Conservation (phyloP, 495 filamentous ascomycete species). For the Lepidopterella palustris region DNA sequence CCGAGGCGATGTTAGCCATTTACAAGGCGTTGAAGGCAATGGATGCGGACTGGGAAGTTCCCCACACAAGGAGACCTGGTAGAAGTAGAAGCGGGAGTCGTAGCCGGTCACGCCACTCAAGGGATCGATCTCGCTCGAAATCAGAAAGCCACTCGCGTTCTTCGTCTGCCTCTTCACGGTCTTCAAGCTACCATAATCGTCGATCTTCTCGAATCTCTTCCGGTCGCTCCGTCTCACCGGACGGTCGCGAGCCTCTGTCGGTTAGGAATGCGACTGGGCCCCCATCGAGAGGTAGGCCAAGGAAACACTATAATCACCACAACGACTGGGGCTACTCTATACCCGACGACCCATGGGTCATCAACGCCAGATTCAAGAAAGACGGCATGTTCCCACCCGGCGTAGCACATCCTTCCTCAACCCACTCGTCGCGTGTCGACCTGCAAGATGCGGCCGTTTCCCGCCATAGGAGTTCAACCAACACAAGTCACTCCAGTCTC, state of each 20-base stretch:
- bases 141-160: constrained; percentile 20
- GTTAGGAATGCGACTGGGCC: constrained; percentile 11
- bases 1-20: constrained; percentile 88
- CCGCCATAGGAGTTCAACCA: constrained; percentile 42
- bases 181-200: constrained; percentile 12
- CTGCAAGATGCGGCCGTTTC: constrained; percentile 29
- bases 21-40: constrained; percentile 84
- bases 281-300: constrained; percentile 10
- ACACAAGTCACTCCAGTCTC: constrained; percentile 34
- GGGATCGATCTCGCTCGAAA: constrained; percentile 10
- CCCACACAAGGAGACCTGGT: constrained; percentile 36
- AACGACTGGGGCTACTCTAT: constrained; percentile 59
- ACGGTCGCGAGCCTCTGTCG: constrained; percentile 13
- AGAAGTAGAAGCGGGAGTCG: constrained; percentile 20
- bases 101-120: constrained; percentile 20
- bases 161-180: constrained; percentile 17
- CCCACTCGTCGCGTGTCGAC: constrained; percentile 53
- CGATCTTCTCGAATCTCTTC: not conserved
- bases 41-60: constrained; percentile 76
- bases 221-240: constrained; percentile 20
- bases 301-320: constrained; percentile 28
- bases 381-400: constrained; percentile 58
- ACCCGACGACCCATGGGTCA: constrained; percentile 92
- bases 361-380: constrained; percentile 79
- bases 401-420: constrained; percentile 46